Percentiles rank a stretch among this genome's conserved stretches.
These are phyloP conservation scores for Fusarium tupiense DNA, from an alignment of 2,329 filamentous ascomycete genomes.

Conservation along the genomic window DNA sequence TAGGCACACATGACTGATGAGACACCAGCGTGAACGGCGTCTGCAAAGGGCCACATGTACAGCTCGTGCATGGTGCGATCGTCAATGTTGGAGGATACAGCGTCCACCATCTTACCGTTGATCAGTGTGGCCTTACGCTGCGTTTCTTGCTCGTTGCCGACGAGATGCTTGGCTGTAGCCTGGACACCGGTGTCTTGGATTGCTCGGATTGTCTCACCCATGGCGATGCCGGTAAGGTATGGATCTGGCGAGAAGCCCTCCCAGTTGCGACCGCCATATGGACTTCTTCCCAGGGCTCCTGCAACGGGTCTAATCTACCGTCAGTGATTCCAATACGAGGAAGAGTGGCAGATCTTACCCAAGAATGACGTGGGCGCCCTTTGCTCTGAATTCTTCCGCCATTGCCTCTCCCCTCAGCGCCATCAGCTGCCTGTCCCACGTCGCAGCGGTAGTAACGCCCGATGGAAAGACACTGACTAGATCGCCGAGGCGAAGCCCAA, in stretches of 20 bases:
- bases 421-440: conserved; percentile 77
- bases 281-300: conserved; percentile 54
- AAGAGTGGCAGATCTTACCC: conserved; percentile 64
- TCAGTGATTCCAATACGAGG: conserved; percentile 76
- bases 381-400: conserved; percentile 71
- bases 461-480: conserved; percentile 57
- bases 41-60: conserved; percentile 50
- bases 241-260: conserved; percentile 72
- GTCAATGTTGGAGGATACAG: conserved; percentile 59
- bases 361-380: conserved; percentile 77
- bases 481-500: conserved; percentile 46
- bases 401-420: conserved; percentile 66
- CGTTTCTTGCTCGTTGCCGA: conserved; percentile 51
- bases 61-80: conserved; percentile 68
- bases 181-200: conserved; percentile 50
- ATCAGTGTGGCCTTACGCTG: conserved; percentile 43
- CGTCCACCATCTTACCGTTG: conserved; percentile 39
- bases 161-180: conserved; percentile 51
- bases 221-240: conserved; percentile 68
- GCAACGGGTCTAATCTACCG: conserved; percentile 67
- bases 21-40: conserved; percentile 46
- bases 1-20: conserved; percentile 72
- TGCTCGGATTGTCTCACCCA: conserved; percentile 48
- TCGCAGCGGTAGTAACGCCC: conserved; percentile 69
- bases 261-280: conserved; percentile 70